Conservation (phyloP, 228 moss, liverwort and hornwort species). For the Sphagnum magellanicum region DNA sequence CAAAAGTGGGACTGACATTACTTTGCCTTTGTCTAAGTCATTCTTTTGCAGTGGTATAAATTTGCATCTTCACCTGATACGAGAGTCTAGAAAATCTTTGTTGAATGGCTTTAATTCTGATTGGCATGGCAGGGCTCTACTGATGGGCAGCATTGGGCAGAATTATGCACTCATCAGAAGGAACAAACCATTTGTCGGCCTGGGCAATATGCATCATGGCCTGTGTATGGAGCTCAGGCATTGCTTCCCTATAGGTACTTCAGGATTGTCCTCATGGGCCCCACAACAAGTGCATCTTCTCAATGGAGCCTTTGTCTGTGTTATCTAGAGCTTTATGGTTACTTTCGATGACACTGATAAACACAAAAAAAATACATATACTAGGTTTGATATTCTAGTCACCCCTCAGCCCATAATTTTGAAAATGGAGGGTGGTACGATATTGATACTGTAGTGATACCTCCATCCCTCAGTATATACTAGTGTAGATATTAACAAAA, state of each 20-base stretch:
- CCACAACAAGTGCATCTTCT: slow-evolving; percentile 55
- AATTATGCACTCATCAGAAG: slow-evolving; percentile 63
- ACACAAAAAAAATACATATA: slow-evolving; percentile 5
- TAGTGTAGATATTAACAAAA: too few relatives aligned
- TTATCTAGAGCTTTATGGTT: slow-evolving; percentile 90
- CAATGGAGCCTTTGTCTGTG: slow-evolving; percentile 87
- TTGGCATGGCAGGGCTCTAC: slow-evolving; percentile 59
- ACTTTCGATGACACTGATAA: slow-evolving; percentile 47
- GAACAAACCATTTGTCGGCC: slow-evolving; percentile 61
- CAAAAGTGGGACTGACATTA: background rate
- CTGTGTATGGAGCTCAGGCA: slow-evolving; percentile 63
- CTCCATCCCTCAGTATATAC: too few relatives aligned
- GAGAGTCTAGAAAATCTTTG: background rate
- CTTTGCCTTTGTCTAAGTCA: background rate
- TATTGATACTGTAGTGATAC: too few relatives aligned
- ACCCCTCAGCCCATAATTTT: background rate
- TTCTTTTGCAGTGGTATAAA: background rate
- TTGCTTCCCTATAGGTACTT: slow-evolving; percentile 71
- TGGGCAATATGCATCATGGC: slow-evolving; percentile 95
- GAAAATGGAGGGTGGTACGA: background rate
- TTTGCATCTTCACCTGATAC: background rate
- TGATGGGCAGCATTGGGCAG: slow-evolving; percentile 81
- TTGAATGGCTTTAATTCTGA: background rate
- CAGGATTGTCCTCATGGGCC: slow-evolving; percentile 56
- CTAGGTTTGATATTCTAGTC: background rate